Evolutionary conservation across 306 rosid genomes (phyloP), one percentile per base, ranked within the genome.

Genomic region (Prunus salicina): DNA sequence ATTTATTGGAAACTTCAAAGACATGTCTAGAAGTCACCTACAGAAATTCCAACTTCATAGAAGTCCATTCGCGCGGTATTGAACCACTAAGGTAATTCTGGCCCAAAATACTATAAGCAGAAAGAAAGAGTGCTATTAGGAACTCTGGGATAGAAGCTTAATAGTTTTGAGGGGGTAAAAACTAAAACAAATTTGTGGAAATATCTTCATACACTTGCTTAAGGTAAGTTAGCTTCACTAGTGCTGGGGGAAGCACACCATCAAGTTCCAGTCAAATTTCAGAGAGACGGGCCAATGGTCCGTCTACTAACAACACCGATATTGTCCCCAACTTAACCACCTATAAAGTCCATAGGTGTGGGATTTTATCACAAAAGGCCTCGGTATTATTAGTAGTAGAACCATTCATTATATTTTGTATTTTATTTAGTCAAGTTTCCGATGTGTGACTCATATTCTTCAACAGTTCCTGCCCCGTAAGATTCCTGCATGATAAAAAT

Each of bases 231-330:
- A 82, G 56, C 76, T 78, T 82, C 8, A 22, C 79, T 46, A 82
- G 45, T 14, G 85, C 34, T 9, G 72, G 56, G 2, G 82, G 85
- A 73, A 82, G 82, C 72, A 68, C 82, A 41, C 85, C 85, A 73
- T n/a, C 76, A 41, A n/a, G n/a, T n/a, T n/a, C n/a, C n/a, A n/a
- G n/a, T n/a, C n/a, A n/a, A n/a, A n/a, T n/a, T n/a, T n/a, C n/a
- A n/a, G n/a, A n/a, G n/a, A n/a, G n/a, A n/a, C n/a, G n/a, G n/a
- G n/a, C n/a, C n/a, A n/a, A n/a, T n/a, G n/a, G n/a, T n/a, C n/a
- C n/a, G n/a, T n/a, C n/a, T n/a, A n/a, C n/a, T n/a, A n/a, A n/a
- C n/a, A n/a, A n/a, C n/a, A n/a, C n/a, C n/a, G n/a, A n/a, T n/a
- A n/a, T n/a, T n/a, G n/a, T n/a, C n/a, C n/a, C n/a, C n/a, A n/a